Evolutionary conservation across 768 basidiomycete species (phyloP).

Genomic region (Boletus sensibilis): DNA sequence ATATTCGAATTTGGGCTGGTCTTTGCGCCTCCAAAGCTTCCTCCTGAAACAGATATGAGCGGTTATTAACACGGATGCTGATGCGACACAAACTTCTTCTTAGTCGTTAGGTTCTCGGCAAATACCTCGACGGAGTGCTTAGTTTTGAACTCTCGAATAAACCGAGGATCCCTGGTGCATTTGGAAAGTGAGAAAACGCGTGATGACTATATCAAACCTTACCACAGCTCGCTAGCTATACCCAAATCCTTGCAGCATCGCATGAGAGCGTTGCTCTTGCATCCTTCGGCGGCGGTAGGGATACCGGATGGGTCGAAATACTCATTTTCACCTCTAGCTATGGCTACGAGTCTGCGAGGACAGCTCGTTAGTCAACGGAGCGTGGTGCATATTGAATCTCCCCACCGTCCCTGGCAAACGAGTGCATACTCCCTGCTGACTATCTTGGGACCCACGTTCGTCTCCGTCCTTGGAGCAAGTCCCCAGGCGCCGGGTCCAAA

Average conservation of each 20-base stretch:
- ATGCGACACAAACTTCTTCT: slow-evolving; percentile 74
- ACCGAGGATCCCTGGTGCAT: slow-evolving; percentile 81
- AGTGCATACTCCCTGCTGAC: slow-evolving; percentile 94
- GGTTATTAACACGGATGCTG: not conserved
- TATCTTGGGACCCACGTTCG: slow-evolving; percentile 81
- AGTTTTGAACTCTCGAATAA: slow-evolving; percentile 89
- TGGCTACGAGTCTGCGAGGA: slow-evolving; percentile 68
- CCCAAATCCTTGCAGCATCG: slow-evolving; percentile 96
- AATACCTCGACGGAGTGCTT: slow-evolving; percentile 84
- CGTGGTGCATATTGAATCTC: not conserved
- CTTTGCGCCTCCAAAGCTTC: slow-evolving; percentile 89
- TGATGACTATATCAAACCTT: slow-evolving; percentile 17
- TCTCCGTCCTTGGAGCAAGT: slow-evolving; percentile 89
- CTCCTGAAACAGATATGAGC: slow-evolving; percentile 50
- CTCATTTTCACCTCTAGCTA: slow-evolving; percentile 94
- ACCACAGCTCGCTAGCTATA: slow-evolving; percentile 96
- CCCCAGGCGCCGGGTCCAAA: slow-evolving; percentile 99
- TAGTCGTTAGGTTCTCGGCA: slow-evolving; percentile 77
- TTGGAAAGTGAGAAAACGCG: not conserved
- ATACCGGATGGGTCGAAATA: slow-evolving; percentile 92
- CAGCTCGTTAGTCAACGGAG: not conserved
- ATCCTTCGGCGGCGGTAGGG: slow-evolving; percentile 90
- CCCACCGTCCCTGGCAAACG: slow-evolving; percentile 87
- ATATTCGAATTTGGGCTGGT: slow-evolving; percentile 82
- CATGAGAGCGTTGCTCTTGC: slow-evolving; percentile 97